A percentile compares a stretch with the other conserved stretches of the same genome.
phyloP scores from a whole-genome alignment of 495 filamentous ascomycete species.

The Aspergillus ellipticus region DNA sequence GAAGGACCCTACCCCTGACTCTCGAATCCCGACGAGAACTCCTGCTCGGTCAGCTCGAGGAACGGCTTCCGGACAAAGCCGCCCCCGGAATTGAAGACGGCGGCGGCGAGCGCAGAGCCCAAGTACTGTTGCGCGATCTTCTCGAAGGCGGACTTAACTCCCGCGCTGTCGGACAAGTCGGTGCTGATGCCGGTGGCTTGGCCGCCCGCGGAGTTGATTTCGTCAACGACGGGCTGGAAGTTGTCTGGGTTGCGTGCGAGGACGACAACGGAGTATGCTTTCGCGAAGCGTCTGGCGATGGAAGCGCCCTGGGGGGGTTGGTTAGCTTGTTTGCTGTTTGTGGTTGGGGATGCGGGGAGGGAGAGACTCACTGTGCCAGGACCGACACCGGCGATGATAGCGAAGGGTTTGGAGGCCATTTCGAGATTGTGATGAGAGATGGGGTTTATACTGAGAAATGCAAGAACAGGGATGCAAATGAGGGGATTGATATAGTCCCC shows the following conservation, averaged over 20 bases:
- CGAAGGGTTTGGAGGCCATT: conserved; percentile 49
- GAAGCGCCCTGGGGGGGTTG: conserved; percentile 40
- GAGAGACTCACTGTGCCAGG: conserved; percentile 57
- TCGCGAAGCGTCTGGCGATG: conserved; percentile 65
- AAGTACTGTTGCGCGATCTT: conserved; percentile 57
- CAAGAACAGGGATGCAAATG: not conserved
- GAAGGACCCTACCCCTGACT: conserved; percentile 55
- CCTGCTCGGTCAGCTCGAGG: conserved; percentile 63
- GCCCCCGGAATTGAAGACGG: conserved; percentile 77
- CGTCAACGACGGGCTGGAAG: conserved; percentile 63
- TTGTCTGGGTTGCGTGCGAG: conserved; percentile 66
- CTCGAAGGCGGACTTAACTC: conserved; percentile 63
- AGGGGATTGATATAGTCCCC: not conserved
- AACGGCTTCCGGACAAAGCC: conserved; percentile 75
- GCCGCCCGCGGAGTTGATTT: conserved; percentile 68
- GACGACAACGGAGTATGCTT: conserved; percentile 71
- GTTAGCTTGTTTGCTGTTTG: conserved; percentile 1
- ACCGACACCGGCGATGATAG: conserved; percentile 72
- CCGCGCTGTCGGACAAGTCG: conserved; percentile 62
- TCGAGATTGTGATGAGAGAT: not conserved
- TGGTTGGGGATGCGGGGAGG: not conserved
- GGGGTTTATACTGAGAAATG: not conserved
- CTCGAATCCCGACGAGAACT: conserved; percentile 55
- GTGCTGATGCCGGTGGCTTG: conserved; percentile 73
- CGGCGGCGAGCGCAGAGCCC: conserved; percentile 57